A percentile compares a stretch with the other conserved stretches of the same genome.
Evolutionary conservation across 192 early-diverging fungal species (phyloP).

Genomic region (Radiomyces spectabilis): DNA sequence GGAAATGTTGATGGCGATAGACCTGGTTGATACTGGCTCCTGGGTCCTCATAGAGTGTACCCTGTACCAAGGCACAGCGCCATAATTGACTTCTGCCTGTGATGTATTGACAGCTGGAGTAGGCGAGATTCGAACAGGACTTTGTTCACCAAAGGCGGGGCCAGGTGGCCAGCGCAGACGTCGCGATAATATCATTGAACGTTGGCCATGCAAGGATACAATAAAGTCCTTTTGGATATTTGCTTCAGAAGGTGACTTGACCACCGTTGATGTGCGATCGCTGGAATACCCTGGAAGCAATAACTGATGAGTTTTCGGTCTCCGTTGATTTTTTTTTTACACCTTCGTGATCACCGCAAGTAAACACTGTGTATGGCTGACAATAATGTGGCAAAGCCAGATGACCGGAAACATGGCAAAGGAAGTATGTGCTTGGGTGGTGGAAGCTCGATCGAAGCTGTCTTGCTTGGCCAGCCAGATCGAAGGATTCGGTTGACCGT

Average conservation of each 20-base stretch:
- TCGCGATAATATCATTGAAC: not conserved
- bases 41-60: too few relatives aligned
- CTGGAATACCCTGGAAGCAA: not conserved
- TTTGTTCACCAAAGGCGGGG: too few relatives aligned
- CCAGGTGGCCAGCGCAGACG: too few relatives aligned
- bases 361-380: conserved; percentile 22
- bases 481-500: conserved; percentile 12
- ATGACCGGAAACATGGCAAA: conserved; percentile 19
- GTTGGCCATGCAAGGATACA: not conserved
- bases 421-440: conserved; percentile 18
- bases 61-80: too few relatives aligned
- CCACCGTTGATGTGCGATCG: too few relatives aligned
- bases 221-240: too few relatives aligned
- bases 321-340: conserved; percentile 3
- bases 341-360: not conserved
- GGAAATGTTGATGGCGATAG: too few relatives aligned
- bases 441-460: conserved; percentile 21
- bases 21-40: too few relatives aligned
- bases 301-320: not conserved
- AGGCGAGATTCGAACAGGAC: too few relatives aligned
- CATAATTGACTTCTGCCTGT: too few relatives aligned
- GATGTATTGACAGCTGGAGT: too few relatives aligned
- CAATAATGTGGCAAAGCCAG: conserved; percentile 14
- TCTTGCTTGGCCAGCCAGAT: conserved; percentile 14
- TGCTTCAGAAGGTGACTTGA: too few relatives aligned